These are phyloP conservation scores for Persicaria tinctoria DNA, from an alignment of 148 eudicot genomes.

Conservation along the genomic window DNA sequence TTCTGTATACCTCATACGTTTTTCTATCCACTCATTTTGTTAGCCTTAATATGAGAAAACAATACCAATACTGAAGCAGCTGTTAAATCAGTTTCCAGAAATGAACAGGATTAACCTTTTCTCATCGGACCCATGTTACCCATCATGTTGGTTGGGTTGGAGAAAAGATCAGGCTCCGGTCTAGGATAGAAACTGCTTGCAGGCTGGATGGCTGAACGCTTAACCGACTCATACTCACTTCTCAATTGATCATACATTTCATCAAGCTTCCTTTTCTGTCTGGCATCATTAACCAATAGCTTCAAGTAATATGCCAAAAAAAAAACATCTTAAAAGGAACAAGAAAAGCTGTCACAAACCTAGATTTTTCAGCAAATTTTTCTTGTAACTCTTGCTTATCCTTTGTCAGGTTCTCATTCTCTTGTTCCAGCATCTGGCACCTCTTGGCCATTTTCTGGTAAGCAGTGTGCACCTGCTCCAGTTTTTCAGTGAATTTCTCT, in stretches of 20 bases:
- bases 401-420: conserved; percentile 63
- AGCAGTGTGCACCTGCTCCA: conserved; percentile 75
- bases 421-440: conserved; percentile 92
- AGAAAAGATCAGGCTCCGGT: conserved; percentile 29
- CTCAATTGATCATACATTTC: conserved; percentile 97
- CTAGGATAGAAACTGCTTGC: conserved; percentile 61
- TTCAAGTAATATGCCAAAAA: conserved; percentile 10
- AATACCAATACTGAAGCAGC: not conserved
- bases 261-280: conserved; percentile 94
- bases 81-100: conserved; percentile 1
- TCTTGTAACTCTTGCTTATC: conserved; percentile 92
- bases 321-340: not conserved
- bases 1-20: not conserved
- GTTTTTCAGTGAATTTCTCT: conserved; percentile 70
- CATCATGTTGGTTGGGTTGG: conserved; percentile 63
- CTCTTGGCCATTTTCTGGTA: conserved; percentile 89
- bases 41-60: not conserved
- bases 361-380: conserved; percentile 85
- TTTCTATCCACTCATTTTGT: not conserved
- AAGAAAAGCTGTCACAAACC: conserved; percentile 27
- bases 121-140: conserved; percentile 61
- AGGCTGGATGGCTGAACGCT: conserved; percentile 82
- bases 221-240: conserved; percentile 68
- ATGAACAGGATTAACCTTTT: conserved; percentile 47
- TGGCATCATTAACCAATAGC: conserved; percentile 25